phyloP scores from a whole-genome alignment of 495 filamentous ascomycete species.

The Lasiosphaeriaceae sp. region DNA sequence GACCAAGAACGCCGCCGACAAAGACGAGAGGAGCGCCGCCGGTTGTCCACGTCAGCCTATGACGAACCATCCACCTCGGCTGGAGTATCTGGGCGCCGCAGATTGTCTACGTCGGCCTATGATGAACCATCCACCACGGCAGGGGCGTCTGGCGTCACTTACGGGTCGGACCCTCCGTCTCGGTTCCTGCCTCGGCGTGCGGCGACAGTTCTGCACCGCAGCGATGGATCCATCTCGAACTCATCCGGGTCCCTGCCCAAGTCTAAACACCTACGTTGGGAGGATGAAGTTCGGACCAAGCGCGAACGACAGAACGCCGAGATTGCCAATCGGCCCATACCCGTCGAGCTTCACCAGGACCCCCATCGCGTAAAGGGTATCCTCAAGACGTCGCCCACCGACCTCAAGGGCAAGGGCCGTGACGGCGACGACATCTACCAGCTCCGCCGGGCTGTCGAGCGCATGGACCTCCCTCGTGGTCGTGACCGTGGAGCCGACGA shows the following conservation, averaged over 20 bases:
- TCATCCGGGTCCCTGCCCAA: conserved; percentile 23
- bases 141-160: neutral
- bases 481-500: neutral
- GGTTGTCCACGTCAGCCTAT: conserved; percentile 6
- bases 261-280: conserved; percentile 29
- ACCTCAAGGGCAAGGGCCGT: neutral
- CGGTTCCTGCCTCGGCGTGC: conserved; percentile 15
- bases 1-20: conserved; percentile 24
- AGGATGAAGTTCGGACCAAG: conserved; percentile 27
- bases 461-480: conserved; percentile 19
- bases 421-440: conserved; percentile 18
- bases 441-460: conserved; percentile 23
- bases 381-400: conserved; percentile 22
- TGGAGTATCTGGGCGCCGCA: too few relatives aligned
- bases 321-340: conserved; percentile 33
- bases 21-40: conserved; percentile 18
- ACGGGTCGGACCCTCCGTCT: neutral
- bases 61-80: conserved; percentile 8
- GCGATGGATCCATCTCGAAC: conserved; percentile 18
- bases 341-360: conserved; percentile 11
- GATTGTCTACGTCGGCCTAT: conserved; percentile 6
- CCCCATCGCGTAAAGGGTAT: conserved; percentile 24
- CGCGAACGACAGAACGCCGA: conserved; percentile 29
- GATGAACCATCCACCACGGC: conserved; percentile 8
- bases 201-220: conserved; percentile 23